A percentile compares a stretch with the other conserved stretches of the same genome.
phyloP scores from a whole-genome alignment of 2,329 filamentous ascomycete species.

The Pyricularia grisea region DNA sequence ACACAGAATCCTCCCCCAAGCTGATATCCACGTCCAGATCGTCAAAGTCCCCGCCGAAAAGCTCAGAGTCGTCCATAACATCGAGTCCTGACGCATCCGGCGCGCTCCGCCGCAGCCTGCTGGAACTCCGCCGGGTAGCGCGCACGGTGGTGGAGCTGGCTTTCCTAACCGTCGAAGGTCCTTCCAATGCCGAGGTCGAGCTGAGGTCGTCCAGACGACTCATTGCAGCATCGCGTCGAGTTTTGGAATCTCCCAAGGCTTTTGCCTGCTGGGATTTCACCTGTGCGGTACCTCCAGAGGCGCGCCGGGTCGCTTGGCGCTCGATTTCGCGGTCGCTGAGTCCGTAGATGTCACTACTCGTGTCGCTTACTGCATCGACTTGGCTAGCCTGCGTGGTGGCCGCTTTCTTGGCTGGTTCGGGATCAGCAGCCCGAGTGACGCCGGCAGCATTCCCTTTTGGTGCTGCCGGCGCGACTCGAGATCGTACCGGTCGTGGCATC shows the following conservation, averaged over 20 bases:
- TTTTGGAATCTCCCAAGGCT: constrained; percentile 15
- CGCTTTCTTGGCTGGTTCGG: neutral
- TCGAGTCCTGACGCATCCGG: constrained; percentile 38
- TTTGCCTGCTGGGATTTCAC: constrained; percentile 11
- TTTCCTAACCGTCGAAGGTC: constrained; percentile 6
- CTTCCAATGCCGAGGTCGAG: constrained; percentile 12
- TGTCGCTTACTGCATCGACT: constrained; percentile 4
- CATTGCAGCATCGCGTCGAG: constrained; percentile 26
- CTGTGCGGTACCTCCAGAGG: constrained; percentile 1
- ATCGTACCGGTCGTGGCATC: constrained; percentile 6
- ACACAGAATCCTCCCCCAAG: constrained; percentile 19
- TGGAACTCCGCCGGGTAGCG: constrained; percentile 21
- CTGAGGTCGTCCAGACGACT: constrained; percentile 24
- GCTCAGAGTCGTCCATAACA: constrained; percentile 32
- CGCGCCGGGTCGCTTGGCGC: constrained; percentile 13
- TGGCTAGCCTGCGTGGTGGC: neutral
- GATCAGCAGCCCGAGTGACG: constrained; percentile 8
- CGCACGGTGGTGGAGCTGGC: constrained; percentile 22
- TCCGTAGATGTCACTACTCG: constrained; percentile 22
- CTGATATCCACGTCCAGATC: constrained; percentile 28
- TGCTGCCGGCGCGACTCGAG: constrained; percentile 4
- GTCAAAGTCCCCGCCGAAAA: constrained; percentile 31
- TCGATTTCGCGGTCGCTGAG: constrained; percentile 24
- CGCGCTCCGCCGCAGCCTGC: constrained; percentile 18
- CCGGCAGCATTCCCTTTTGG: constrained; percentile 5